Evolutionary conservation across 2,329 filamentous ascomycete genomes (phyloP), one percentile per base, ranked within the genome.

Genomic region (Microcyclospora tardicrescens): DNA sequence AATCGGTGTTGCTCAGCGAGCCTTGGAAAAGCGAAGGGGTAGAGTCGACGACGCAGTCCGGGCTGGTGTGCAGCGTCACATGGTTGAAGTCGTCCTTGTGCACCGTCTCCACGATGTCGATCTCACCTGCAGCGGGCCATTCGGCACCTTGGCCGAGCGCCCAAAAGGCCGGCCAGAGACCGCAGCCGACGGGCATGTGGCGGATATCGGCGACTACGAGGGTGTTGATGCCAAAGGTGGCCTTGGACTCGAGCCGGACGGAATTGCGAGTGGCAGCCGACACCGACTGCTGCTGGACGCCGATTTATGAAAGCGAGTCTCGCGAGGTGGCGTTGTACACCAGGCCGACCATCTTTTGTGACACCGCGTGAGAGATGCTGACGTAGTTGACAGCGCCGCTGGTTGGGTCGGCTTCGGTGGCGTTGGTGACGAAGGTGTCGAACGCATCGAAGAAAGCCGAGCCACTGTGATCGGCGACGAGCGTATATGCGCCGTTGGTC

Each of bases 131-230:
- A 2, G 38, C 39, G 2, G 62, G 62, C 61, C 61, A 66, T 9
- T 43, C 43, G n/a, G 42, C 46, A 8, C 53, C 49, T 3, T 53
- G 52, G 32, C 51, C 44, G n/a, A 58, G 45, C 36, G 63, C 51
- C 62, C 62, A 68, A 37, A 67, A 58, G 1, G 69, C 68, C 27
- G 68, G 68, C 69, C 70, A 73, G 10, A 64, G 62, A 14, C 69
- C 69, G 43, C 64, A 71, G 27, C 64, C 65, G 9, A 60, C 61
- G 1, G 70, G 70, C 57, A 72, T 69, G 43, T 73, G 69, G 16
- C 59, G 59, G 36, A 73, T 59, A 48, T 73, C 68, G 24, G 64
- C 49, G 4, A 71, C 62, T 2, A 69, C 60, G 28, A 73, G 56
- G n/a, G 70, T 54, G 15, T 68, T 68, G 16, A 56, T 51, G 42